Base-by-base conservation (phyloP, 2,329 filamentous ascomycete species). In the Colletotrichum cordylinicola region DNA sequence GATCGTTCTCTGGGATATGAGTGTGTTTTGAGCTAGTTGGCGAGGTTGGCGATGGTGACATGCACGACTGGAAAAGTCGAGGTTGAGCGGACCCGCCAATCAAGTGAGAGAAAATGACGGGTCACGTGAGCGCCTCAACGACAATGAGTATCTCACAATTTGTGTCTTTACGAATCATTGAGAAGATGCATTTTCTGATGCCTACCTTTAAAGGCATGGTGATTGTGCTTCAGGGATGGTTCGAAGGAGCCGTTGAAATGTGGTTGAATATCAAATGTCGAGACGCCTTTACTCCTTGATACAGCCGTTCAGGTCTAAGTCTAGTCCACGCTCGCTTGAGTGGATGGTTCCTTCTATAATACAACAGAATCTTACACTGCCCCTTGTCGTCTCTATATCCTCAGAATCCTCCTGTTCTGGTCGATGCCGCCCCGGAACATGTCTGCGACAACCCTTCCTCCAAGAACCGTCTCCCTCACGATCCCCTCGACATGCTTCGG, bases 401-500 rank as follows among this genome's bases (percentile, higher is more conserved):
- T 84, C 72, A 91, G 52, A 52, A 93, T 90, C 79, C 89, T 86
- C 13, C 91, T 86, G 58, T 89, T 82, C 56, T 86, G 83, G 73
- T 87, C 88, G 43, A 96, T 92, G 0, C 92, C 94, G 0, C 95
- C 95, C 76, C 95, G 86, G 78, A 96, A 95, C 81, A 95, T 85
- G 76, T 96, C 93, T 33, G 87, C 87, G 35, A 97, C 91, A 0
- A 97, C 89, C 35, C 88, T 91, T 1, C 95, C 94, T 29, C 87
- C 87, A 8, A 92, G 60, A 1, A 97, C 85, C 7, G 95, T 96
- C 87, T 95, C 92, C 24, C 87, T 85, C 7, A 97, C 88, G 62
- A 97, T 91, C 0, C 94, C 95, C 81, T 96, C 93, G 0, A 96
- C 94, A 82, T 96, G 91, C 80, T 88, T 90, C 5, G 94, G 93